phyloP scores from a whole-genome alignment of 2,329 filamentous ascomycete species.

The Alternaria angustiovoidea region DNA sequence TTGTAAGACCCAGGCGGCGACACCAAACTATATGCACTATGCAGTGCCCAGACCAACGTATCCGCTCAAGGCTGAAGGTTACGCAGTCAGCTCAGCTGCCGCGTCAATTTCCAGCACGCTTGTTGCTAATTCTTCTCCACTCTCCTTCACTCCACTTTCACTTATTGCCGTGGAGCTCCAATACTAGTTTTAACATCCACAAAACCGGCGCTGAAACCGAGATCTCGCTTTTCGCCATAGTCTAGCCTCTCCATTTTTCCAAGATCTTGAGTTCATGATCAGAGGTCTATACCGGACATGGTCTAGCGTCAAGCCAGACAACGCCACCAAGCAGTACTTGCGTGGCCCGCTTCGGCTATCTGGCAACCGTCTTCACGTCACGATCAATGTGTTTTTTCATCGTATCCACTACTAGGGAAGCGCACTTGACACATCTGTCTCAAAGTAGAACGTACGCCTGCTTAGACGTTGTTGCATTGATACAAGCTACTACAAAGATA shows the following conservation, averaged over 20 bases:
- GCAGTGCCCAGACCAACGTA: constrained; percentile 5
- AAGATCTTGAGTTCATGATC: constrained; percentile 5
- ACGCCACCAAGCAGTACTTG: constrained; percentile 4
- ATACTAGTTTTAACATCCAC: constrained; percentile 1
- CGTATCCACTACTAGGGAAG: not conserved
- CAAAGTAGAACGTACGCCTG: not conserved
- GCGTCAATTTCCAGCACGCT: constrained; percentile 16
- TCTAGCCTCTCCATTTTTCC: not conserved
- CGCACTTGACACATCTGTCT: not conserved
- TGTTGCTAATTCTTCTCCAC: constrained; percentile 7
- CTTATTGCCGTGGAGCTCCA: constrained; percentile 1
- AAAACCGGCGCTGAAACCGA: constrained; percentile 1
- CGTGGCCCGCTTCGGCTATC: constrained; percentile 21
- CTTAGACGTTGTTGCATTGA: not conserved
- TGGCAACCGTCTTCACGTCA: constrained; percentile 3
- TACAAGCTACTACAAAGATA: not conserved
- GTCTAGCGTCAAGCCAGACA: constrained; percentile 5
- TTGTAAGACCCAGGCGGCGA: not conserved
- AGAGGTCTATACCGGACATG: not conserved
- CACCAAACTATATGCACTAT: constrained; percentile 6
- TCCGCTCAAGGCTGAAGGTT: constrained; percentile 12
- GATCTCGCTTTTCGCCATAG: constrained; percentile 2
- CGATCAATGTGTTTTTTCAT: not conserved
- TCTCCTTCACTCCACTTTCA: not conserved
- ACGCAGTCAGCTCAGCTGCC: constrained; percentile 2